These are phyloP conservation scores for Claviceps arundinis DNA, from an alignment of 2,329 filamentous ascomycete genomes.

Conservation along the genomic window DNA sequence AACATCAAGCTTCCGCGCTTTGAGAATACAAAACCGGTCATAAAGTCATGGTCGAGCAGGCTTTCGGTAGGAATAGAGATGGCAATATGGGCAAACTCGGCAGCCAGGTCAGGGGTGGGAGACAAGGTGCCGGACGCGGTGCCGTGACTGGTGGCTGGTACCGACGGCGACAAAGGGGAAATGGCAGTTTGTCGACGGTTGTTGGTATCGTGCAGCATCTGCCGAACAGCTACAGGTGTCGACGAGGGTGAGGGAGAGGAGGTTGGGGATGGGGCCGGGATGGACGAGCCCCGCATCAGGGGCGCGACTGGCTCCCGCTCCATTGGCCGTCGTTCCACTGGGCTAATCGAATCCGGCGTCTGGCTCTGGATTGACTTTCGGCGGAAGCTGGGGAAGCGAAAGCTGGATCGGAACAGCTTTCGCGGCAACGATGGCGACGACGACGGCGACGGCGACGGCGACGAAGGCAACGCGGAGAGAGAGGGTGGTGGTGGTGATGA, in stretches of 20 bases:
- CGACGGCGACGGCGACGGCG: neutral
- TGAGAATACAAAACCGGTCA: constrained; percentile 45
- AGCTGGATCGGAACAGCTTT: constrained; percentile 16
- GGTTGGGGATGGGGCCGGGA: constrained; percentile 7
- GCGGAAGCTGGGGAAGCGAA: constrained; percentile 13
- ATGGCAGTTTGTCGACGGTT: neutral
- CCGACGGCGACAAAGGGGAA: neutral
- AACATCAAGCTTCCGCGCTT: constrained; percentile 52
- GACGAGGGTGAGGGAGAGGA: constrained; percentile 12
- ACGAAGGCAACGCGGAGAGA: neutral
- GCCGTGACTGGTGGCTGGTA: constrained; percentile 7
- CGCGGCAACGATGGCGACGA: constrained; percentile 1
- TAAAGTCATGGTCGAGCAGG: constrained; percentile 44
- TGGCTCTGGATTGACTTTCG: constrained; percentile 4
- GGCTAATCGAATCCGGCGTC: constrained; percentile 7
- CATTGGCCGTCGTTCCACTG: constrained; percentile 9
- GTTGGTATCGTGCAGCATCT: neutral
- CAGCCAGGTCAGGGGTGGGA: constrained; percentile 14
- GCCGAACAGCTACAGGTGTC: neutral
- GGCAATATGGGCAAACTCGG: constrained; percentile 36
- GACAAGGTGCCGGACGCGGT: constrained; percentile 10
- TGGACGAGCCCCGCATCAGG: constrained; percentile 13
- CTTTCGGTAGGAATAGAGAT: constrained; percentile 42
- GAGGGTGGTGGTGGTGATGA: neutral
- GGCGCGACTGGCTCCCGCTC: constrained; percentile 9